A percentile compares a stretch with the other conserved stretches of the same genome.
These are phyloP conservation scores for Russula ochroleuca DNA, from an alignment of 768 basidiomycete species.

Conservation along the genomic window DNA sequence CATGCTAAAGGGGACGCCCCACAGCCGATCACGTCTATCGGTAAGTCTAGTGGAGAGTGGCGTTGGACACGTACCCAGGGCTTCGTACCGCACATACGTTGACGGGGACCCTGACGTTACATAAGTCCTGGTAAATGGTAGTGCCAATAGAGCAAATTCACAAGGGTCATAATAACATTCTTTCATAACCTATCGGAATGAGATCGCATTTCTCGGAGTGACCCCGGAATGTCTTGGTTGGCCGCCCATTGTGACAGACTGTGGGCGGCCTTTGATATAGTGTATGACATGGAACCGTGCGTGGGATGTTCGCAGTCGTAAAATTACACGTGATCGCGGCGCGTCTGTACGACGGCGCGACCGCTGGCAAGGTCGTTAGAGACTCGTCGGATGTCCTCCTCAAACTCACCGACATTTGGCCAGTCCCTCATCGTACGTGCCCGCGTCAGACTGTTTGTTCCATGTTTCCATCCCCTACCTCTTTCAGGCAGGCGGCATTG, in stretches of 20 bases:
- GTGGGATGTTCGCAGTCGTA: neutral
- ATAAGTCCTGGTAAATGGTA: neutral
- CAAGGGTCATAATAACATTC: constrained; percentile 5
- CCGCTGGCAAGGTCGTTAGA: neutral
- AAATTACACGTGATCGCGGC: constrained; percentile 21
- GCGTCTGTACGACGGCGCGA: neutral
- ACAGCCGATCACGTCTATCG: constrained; percentile 86
- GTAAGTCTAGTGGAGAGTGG: constrained; percentile 36
- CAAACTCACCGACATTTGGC: constrained; percentile 30
- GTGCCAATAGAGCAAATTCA: neutral
- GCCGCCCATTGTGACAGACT: neutral
- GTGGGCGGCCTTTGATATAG: neutral
- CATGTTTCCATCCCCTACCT: neutral
- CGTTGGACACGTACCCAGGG: neutral
- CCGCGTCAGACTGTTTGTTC: neutral
- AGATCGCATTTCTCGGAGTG: neutral
- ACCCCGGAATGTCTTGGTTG: neutral
- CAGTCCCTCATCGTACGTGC: constrained; percentile 35
- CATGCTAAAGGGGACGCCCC: constrained; percentile 27
- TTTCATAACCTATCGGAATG: neutral
- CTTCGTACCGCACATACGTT: neutral
- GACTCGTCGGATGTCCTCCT: constrained; percentile 16
- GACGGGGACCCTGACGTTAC: neutral
- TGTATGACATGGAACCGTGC: too few species aligned
- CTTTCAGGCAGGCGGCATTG: constrained; percentile 76